These are phyloP conservation scores for Mortierella alpina DNA, from an alignment of 192 early-diverging fungal genomes.

Conservation along the genomic window DNA sequence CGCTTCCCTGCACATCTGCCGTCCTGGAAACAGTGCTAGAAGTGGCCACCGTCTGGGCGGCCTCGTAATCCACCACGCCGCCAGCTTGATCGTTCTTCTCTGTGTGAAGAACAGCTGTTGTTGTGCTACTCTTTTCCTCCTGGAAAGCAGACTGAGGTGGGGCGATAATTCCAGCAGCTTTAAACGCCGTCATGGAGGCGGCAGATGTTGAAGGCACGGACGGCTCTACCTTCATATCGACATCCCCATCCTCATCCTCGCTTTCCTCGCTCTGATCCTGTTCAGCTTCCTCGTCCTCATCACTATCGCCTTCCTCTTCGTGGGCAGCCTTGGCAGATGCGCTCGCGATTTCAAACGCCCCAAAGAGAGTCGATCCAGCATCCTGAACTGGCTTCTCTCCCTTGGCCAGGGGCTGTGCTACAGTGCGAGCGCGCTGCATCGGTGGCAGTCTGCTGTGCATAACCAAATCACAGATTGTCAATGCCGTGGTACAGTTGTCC, in stretches of 20 bases:
- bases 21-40: neutral
- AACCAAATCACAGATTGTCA: slow-evolving; percentile 67
- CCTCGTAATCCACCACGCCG: neutral
- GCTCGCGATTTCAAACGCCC: slow-evolving; percentile 15
- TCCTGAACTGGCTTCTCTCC: slow-evolving; percentile 43
- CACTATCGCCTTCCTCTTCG: neutral
- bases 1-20: neutral
- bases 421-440: slow-evolving; percentile 47
- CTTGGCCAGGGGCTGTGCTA: slow-evolving; percentile 14
- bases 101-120: neutral
- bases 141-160: neutral
- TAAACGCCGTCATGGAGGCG: slow-evolving; percentile 35
- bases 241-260: slow-evolving; percentile 33
- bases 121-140: neutral
- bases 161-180: slow-evolving; percentile 24
- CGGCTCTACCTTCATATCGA: slow-evolving; percentile 17
- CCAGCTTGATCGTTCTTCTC: neutral
- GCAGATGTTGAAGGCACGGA: neutral
- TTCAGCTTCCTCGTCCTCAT: slow-evolving; percentile 17
- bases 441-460: slow-evolving; percentile 66
- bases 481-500: slow-evolving; percentile 41
- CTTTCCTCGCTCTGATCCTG: slow-evolving; percentile 9
- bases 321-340: neutral
- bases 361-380: slow-evolving; percentile 28
- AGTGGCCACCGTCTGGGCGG: neutral